phyloP scores from a whole-genome alignment of 78 protist genomes.

The Anaeramoeba flamelloides region DNA sequence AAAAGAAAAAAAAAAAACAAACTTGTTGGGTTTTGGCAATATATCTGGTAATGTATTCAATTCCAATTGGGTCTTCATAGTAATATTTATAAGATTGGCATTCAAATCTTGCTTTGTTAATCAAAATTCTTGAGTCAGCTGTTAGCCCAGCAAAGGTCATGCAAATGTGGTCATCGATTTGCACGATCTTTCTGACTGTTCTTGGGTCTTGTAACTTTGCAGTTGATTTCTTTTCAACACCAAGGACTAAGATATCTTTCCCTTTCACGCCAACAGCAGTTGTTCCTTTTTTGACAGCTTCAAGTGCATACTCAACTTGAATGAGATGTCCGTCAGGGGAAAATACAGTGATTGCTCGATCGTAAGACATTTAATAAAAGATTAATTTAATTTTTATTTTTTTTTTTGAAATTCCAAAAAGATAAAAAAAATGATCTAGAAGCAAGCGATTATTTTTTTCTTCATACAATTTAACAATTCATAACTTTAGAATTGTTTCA shows the following conservation, averaged over 20 bases:
- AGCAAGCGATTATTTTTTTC: no score
- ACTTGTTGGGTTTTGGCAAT: slow-evolving; percentile 52
- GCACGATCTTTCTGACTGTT: slow-evolving; percentile 82
- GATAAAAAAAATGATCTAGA: no score
- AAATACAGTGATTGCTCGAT: slow-evolving; percentile 97
- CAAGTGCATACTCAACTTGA: slow-evolving; percentile 93
- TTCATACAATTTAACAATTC: no score
- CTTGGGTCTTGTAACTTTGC: slow-evolving; percentile 47
- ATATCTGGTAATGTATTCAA: slow-evolving; percentile 71
- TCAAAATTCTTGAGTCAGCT: slow-evolving; percentile 89
- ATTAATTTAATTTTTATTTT: no score
- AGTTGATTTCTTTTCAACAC: slow-evolving; percentile 24
- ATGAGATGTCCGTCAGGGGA: slow-evolving; percentile 96
- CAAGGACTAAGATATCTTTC: slow-evolving; percentile 57
- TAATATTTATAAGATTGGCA: slow-evolving; percentile 83
- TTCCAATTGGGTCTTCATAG: slow-evolving; percentile 74
- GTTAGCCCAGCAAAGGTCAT: slow-evolving; percentile 89
- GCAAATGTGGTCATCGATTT: slow-evolving; percentile 79
- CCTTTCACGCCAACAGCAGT: slow-evolving; percentile 90
- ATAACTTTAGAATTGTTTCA: no score
- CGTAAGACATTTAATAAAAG: no score
- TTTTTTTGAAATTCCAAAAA: no score
- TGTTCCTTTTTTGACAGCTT: slow-evolving; percentile 95
- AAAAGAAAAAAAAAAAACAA: slow-evolving; percentile 28
- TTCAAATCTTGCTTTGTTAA: slow-evolving; percentile 75